Percentiles rank a stretch among this genome's conserved stretches.
Evolutionary conservation across 441 rosid species (phyloP).

Genomic region (Isatis lusitanica): DNA sequence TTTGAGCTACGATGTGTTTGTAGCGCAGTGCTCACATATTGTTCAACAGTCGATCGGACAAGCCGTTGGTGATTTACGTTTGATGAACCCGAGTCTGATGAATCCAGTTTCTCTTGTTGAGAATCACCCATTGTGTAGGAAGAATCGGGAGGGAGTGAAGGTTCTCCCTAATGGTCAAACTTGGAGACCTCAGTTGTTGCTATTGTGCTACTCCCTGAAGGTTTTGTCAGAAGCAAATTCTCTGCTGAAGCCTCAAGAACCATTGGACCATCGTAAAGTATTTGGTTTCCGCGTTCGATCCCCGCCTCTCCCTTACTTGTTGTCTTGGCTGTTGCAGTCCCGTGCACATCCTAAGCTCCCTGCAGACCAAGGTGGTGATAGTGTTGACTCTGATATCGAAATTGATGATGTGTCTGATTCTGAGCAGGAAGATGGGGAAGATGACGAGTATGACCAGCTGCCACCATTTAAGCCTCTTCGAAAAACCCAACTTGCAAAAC

Average conservation of each 20-base stretch:
- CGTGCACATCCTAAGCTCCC: constrained; percentile 77
- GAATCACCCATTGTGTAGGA: constrained; percentile 81
- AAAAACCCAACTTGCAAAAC: constrained; percentile 61
- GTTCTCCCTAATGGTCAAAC: constrained; percentile 90
- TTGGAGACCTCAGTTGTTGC: constrained; percentile 80
- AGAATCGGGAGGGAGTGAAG: constrained; percentile 77
- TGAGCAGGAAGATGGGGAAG: constrained; percentile 76
- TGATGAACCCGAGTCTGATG: constrained; percentile 83
- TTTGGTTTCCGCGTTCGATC: constrained; percentile 80
- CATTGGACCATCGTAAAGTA: constrained; percentile 72
- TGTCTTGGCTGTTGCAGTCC: constrained; percentile 87
- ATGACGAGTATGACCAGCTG: constrained; percentile 27
- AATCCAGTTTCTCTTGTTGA: constrained; percentile 89
- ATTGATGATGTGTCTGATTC: constrained; percentile 74
- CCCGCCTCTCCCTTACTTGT: constrained; percentile 82
- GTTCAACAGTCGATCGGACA: constrained; percentile 90
- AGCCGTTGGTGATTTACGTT: constrained; percentile 85
- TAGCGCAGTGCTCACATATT: constrained; percentile 86
- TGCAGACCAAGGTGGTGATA: constrained; percentile 69
- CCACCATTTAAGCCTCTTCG: constrained; percentile 90
- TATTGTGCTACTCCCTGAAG: constrained; percentile 76
- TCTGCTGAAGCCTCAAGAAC: constrained; percentile 43
- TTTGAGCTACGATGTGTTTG: constrained; percentile 44
- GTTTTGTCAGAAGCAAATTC: too few species aligned
- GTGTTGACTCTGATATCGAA: constrained; percentile 32